Evolutionary conservation across 352 stramenopile genomes (phyloP).

Genomic region (Thalassiosira mediterranea): DNA sequence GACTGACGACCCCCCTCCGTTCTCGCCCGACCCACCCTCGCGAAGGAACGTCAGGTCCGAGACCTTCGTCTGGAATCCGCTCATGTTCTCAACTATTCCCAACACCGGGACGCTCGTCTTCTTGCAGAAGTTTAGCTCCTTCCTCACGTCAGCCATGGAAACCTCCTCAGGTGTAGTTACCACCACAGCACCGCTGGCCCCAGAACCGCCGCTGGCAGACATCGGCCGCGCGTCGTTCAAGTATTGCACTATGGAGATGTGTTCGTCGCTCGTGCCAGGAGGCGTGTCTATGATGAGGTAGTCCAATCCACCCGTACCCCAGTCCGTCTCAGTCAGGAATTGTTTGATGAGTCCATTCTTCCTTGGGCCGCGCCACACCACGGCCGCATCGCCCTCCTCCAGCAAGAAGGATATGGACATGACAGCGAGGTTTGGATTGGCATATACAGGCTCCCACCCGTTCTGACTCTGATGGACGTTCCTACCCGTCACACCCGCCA

Average conservation of each 20-base stretch:
- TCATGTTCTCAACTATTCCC: slow-evolving; percentile 99
- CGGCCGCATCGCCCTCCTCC: slow-evolving; percentile 95
- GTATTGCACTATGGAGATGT: slow-evolving; percentile 99
- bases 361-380: slow-evolving; percentile 99
- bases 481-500: slow-evolving; percentile 89
- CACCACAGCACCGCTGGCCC: slow-evolving; percentile 90
- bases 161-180: slow-evolving; percentile 99
- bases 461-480: slow-evolving; percentile 97
- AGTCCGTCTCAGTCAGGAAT: slow-evolving; percentile 99
- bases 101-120: slow-evolving; percentile 91
- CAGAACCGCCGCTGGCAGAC: slow-evolving; percentile 7
- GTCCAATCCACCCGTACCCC: slow-evolving; percentile 93
- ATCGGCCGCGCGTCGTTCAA: slow-evolving; percentile 94
- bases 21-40: slow-evolving; percentile 16
- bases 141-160: slow-evolving; percentile 98
- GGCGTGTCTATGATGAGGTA: slow-evolving; percentile 99
- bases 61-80: slow-evolving; percentile 88
- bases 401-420: slow-evolving; percentile 99
- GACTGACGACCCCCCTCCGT: neutral
- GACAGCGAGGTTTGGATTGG: slow-evolving; percentile 95
- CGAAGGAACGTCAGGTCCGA: slow-evolving; percentile 69
- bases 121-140: slow-evolving; percentile 99
- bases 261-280: slow-evolving; percentile 98
- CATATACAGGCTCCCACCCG: slow-evolving; percentile 99
- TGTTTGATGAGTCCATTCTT: slow-evolving; percentile 99